Percentiles rank a stretch among this genome's conserved stretches.
phyloP scores from a whole-genome alignment of 352 stramenopile genomes.

The Globisporangium megalacanthum region DNA sequence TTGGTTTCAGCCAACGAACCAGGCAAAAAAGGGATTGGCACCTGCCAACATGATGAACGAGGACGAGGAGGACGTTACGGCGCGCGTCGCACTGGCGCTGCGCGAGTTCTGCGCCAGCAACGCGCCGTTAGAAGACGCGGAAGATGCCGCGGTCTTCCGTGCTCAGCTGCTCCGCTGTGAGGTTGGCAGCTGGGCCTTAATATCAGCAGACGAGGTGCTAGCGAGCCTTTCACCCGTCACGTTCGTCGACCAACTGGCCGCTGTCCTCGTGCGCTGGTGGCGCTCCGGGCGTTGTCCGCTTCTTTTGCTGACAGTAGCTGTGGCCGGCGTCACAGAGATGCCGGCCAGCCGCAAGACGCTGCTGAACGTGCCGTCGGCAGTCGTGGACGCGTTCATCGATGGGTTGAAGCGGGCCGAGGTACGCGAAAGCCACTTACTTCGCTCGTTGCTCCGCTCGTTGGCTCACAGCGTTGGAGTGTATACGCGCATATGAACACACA shows the following conservation, averaged over 20 bases:
- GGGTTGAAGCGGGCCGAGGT: background rate
- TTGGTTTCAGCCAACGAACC: background rate
- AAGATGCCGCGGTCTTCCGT: conserved; percentile 30
- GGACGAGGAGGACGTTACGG: background rate
- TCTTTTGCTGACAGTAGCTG: conserved; percentile 11
- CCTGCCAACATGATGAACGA: background rate
- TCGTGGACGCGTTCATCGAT: conserved; percentile 20
- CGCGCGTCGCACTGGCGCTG: conserved; percentile 14
- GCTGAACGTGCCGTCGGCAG: conserved; percentile 16
- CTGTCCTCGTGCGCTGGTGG: conserved; percentile 37
- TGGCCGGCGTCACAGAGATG: conserved; percentile 35
- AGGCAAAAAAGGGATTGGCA: background rate
- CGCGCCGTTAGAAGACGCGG: conserved; percentile 20
- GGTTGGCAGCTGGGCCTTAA: background rate
- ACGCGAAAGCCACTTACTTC: no score
- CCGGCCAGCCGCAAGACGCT: conserved; percentile 24
- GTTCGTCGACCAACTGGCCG: conserved; percentile 43
- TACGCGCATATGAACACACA: no score
- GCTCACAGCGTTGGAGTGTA: no score
- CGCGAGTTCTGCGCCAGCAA: conserved; percentile 22
- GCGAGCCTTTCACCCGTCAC: conserved; percentile 15
- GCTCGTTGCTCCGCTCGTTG: background rate
- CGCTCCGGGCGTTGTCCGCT: conserved; percentile 26
- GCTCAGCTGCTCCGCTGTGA: conserved; percentile 29
- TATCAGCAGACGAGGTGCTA: conserved; percentile 8